These are phyloP conservation scores for Debaryomyces sp. DNA, from an alignment of 1,139 yeast species.

Conservation along the genomic window DNA sequence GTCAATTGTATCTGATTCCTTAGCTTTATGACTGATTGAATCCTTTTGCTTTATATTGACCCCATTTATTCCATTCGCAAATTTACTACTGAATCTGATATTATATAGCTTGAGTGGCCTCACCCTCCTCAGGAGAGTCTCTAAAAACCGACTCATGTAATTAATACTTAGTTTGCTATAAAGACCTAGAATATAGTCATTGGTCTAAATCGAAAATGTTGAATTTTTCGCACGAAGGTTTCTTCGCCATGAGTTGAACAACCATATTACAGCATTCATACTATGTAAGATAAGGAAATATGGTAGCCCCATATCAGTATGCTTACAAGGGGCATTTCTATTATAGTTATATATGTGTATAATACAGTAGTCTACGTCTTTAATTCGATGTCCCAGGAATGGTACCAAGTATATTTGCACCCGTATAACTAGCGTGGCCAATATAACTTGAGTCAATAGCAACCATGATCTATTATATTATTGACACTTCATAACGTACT, in stretches of 20 bases:
- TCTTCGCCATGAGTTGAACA: neutral
- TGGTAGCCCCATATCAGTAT: neutral
- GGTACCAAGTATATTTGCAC: neutral
- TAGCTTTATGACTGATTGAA: neutral
- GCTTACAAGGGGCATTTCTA: neutral
- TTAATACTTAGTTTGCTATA: neutral
- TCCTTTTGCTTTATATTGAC: neutral
- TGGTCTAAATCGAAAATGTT: neutral
- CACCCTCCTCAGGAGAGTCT: neutral
- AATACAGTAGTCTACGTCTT: neutral
- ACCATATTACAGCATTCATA: neutral
- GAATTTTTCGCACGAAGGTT: neutral
- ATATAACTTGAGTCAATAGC: neutral
- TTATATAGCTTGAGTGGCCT: neutral
- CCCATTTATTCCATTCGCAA: neutral
- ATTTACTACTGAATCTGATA: neutral
- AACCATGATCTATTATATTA: neutral
- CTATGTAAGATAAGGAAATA: neutral
- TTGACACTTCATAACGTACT: no score
- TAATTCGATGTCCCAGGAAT: neutral
- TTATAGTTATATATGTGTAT: neutral
- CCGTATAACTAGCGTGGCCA: neutral
- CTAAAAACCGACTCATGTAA: neutral
- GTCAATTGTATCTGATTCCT: conserved; percentile 6
- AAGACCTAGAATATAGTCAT: neutral